Conservation (phyloP, 2,329 filamentous ascomycete species). For the Davidsoniella eucalypti region DNA sequence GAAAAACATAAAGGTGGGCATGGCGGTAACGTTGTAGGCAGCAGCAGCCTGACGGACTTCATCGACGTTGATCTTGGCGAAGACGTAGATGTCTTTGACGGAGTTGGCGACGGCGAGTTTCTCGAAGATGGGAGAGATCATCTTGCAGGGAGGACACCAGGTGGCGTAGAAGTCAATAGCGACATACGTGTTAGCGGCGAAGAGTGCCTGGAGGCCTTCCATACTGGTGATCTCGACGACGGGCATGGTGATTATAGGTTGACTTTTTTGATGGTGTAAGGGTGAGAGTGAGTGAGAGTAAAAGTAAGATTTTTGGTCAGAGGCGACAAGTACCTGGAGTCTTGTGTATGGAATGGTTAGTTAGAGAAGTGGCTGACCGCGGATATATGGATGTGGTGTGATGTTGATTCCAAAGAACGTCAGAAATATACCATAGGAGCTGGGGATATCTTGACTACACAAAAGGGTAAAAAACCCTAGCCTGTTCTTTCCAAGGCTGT, state of each 20-base stretch:
- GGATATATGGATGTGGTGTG: too few relatives aligned
- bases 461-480: too few relatives aligned
- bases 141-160: constrained; percentile 94
- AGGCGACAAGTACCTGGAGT: background rate
- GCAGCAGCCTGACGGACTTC: constrained; percentile 57
- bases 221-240: constrained; percentile 9
- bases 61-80: constrained; percentile 88
- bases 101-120: constrained; percentile 18
- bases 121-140: constrained; percentile 57
- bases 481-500: too few relatives aligned
- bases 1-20: constrained; percentile 85
- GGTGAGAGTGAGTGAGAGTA: background rate
- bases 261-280: background rate
- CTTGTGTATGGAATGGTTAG: too few relatives aligned
- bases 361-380: too few relatives aligned
- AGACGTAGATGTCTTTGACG: constrained; percentile 40
- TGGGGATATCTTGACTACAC: too few relatives aligned
- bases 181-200: constrained; percentile 37
- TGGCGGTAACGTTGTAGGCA: constrained; percentile 68
- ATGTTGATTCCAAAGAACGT: too few relatives aligned
- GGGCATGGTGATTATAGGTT: constrained; percentile 4
- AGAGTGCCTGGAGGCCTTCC: constrained; percentile 7
- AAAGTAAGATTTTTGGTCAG: background rate
- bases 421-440: too few relatives aligned
- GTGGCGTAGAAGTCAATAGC: constrained; percentile 75